These are phyloP conservation scores for Articulospora tetracladia DNA, from an alignment of 495 filamentous ascomycete genomes.

Conservation along the genomic window DNA sequence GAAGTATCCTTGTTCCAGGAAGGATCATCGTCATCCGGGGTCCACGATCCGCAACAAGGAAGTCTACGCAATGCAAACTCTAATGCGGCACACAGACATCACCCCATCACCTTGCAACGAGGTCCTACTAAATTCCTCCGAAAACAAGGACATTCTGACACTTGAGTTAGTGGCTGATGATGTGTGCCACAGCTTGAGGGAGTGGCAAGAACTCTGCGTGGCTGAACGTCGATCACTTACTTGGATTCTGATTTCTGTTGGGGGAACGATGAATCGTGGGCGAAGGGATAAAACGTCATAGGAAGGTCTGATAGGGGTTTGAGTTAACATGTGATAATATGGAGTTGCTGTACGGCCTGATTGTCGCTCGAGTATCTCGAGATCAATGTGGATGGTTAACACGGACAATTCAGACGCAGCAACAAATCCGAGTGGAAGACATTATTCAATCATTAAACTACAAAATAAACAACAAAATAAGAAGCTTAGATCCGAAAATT, in stretches of 20 bases:
- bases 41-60: not conserved
- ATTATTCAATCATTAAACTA: not conserved
- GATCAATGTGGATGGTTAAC: too few species aligned
- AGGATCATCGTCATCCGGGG: not conserved
- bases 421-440: too few species aligned
- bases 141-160: not conserved
- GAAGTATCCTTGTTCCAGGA: not conserved
- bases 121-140: too few species aligned
- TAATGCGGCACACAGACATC: not conserved
- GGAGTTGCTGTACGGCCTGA: not conserved
- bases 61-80: not conserved
- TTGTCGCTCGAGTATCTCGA: too few species aligned
- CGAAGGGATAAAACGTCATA: not conserved
- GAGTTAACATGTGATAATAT: too few species aligned
- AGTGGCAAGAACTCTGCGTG: not conserved
- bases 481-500: not conserved
- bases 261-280: not conserved
- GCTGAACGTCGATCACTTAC: not conserved
- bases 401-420: too few species aligned
- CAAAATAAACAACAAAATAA: not conserved
- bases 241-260: not conserved
- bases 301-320: not conserved
- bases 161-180: not conserved
- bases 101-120: not conserved
- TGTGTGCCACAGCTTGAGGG: not conserved